Evolutionary conservation across 495 filamentous ascomycete species (phyloP), one percentile per base, ranked within the genome.

Genomic region (Bacidia rubella): DNA sequence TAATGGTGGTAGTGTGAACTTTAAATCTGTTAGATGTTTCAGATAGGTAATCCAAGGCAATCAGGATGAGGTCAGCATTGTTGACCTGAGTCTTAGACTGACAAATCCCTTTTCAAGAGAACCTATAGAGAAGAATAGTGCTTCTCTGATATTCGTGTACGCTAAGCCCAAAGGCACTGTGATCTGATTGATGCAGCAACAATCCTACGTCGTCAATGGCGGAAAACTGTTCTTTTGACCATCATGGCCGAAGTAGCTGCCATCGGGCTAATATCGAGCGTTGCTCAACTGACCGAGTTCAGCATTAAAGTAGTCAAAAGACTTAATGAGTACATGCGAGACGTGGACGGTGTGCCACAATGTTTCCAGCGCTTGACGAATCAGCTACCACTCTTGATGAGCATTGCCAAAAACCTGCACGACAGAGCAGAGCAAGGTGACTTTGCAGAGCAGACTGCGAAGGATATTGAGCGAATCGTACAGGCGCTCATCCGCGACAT

Each of bases 261-360:
- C 5, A 56, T 68, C 44, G 53, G 62, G 29, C 47, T 70, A 5
- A 57, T 62, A 0, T 57, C 65, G 15, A 59, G 59, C 27, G 60
- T 69, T 39, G 49, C 63, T 39, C 63, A 67, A 38, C 65, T 71
- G 17, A 58, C 66, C 47, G 62, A 63, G 35, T 69, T 68, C 44
- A 64, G 64, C 25, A 52, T 55, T 21, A 69, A 59, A 25, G 45
- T 66, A 12, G 40, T 65, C 15, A 35, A 45, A 38, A 59, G 67
- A 17, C 57, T 70, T 10, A 43, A 68, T 22, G 65, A 70, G 39
- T 62, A 60, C 48, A 51, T 55, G 11, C 53, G 50, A 5, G 56
- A 54, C 23, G 52, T 60, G 19, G 49, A 50, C 17, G 55, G 64
- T 1, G 41, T 66, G 15, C 66, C 66, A 5, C 58, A 58, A 27